phyloP scores from a whole-genome alignment of 768 basidiomycete genomes.

The Serendipita vermifera region DNA sequence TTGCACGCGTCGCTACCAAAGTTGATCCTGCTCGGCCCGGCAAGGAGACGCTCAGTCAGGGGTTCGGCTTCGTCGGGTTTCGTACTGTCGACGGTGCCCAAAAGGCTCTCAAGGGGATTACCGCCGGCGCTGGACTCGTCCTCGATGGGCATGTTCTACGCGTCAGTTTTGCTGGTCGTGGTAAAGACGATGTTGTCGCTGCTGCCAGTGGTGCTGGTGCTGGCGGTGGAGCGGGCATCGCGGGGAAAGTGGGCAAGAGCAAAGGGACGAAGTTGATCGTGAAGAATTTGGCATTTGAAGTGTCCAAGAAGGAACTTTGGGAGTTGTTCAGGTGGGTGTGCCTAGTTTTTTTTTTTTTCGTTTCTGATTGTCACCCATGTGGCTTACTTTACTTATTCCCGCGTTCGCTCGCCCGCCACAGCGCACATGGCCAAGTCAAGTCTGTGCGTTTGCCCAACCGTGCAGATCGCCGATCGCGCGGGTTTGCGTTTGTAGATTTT shows the following conservation, averaged over 20 bases:
- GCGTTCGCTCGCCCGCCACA: constrained; percentile 22
- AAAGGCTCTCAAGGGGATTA: constrained; percentile 58
- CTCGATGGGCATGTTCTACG: constrained; percentile 78
- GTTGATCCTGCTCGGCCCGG: constrained; percentile 45
- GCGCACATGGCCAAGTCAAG: constrained; percentile 84
- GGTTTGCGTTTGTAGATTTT: constrained; percentile 96
- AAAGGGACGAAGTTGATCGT: constrained; percentile 90
- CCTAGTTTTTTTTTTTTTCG: neutral
- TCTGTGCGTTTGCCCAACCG: constrained; percentile 88
- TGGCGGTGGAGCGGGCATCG: constrained; percentile 27
- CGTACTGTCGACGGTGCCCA: constrained; percentile 57
- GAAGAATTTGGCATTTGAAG: constrained; percentile 97
- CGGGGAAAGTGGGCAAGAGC: constrained; percentile 32
- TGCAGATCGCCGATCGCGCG: constrained; percentile 76
- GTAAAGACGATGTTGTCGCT: constrained; percentile 44
- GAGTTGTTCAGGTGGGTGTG: constrained; percentile 73
- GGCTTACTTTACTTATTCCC: constrained; percentile 8
- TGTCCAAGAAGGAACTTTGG: constrained; percentile 80
- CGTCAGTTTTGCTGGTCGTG: constrained; percentile 79
- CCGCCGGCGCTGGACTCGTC: constrained; percentile 21
- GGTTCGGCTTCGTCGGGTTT: constrained; percentile 94
- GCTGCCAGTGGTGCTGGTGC: constrained; percentile 18
- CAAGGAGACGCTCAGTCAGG: constrained; percentile 68
- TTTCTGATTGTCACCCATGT: neutral
- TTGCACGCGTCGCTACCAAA: constrained; percentile 85